These are phyloP conservation scores for Aeminium ludgeri DNA, from an alignment of 495 filamentous ascomycete species.

Conservation along the genomic window DNA sequence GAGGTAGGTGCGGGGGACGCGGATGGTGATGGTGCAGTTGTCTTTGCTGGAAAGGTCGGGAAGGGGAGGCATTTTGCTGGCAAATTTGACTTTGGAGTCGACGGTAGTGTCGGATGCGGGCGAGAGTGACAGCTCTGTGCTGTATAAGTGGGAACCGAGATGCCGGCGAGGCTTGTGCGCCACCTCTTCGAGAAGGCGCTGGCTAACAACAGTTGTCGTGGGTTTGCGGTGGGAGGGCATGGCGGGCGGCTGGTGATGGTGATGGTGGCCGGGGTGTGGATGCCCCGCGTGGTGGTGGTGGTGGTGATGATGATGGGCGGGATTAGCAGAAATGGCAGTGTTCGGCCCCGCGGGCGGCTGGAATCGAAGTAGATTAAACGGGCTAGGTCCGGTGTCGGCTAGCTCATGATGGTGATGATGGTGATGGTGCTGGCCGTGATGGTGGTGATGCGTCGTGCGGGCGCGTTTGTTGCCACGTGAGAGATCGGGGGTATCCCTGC, in stretches of 20 bases:
- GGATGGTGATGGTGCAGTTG: slow-evolving; percentile 80
- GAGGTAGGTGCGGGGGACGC: slow-evolving; percentile 67
- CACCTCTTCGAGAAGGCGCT: slow-evolving; percentile 50
- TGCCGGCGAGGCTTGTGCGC: slow-evolving; percentile 58
- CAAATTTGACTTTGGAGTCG: slow-evolving; percentile 44
- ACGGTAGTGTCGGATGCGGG: slow-evolving; percentile 27
- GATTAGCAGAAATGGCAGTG: background rate
- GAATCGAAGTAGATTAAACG: slow-evolving; percentile 17
- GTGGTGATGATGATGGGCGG: slow-evolving; percentile 5
- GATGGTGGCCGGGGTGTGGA: slow-evolving; percentile 21
- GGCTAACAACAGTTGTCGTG: slow-evolving; percentile 33
- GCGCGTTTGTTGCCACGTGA: slow-evolving; percentile 34
- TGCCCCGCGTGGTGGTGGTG: slow-evolving; percentile 17
- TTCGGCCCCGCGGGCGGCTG: slow-evolving; percentile 9
- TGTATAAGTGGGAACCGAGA: slow-evolving; percentile 54
- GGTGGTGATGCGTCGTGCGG: slow-evolving; percentile 30
- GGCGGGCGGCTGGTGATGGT: slow-evolving; percentile 27
- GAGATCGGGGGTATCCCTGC: slow-evolving; percentile 35
- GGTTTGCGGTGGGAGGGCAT: slow-evolving; percentile 29
- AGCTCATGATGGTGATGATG: slow-evolving; percentile 47
- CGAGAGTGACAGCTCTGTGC: slow-evolving; percentile 32
- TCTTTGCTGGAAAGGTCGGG: slow-evolving; percentile 66
- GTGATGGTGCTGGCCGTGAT: slow-evolving; percentile 26
- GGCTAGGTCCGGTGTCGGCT: slow-evolving; percentile 28
- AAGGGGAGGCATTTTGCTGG: slow-evolving; percentile 53